Conservation (phyloP, 2,329 filamentous ascomycete species). For the Seiridium unicorne region DNA sequence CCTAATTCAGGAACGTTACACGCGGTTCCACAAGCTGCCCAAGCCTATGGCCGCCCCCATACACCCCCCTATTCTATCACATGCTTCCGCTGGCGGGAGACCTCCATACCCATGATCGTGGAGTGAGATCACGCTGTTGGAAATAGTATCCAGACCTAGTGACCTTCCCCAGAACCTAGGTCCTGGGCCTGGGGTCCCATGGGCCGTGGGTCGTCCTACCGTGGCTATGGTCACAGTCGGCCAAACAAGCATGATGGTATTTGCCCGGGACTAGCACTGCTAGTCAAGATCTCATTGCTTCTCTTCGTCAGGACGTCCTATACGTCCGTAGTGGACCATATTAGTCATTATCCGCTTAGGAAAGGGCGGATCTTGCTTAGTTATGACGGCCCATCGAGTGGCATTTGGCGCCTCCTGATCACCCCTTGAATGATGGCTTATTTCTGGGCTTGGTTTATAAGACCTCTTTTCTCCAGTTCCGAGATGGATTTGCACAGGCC, state of each 20-base stretch:
- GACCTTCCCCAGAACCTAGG: neutral
- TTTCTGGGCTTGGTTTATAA: conserved; percentile 3
- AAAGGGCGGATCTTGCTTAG: neutral
- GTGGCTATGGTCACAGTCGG: conserved; percentile 4
- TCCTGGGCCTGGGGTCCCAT: neutral
- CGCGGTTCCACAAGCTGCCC: neutral
- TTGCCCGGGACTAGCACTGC: neutral
- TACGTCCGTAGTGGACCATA: neutral
- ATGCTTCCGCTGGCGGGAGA: neutral
- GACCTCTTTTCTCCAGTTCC: neutral
- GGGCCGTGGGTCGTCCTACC: neutral
- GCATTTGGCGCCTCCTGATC: neutral
- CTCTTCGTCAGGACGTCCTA: neutral
- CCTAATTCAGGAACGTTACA: neutral
- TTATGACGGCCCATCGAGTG: neutral
- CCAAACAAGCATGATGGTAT: neutral
- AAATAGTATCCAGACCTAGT: conserved; percentile 1
- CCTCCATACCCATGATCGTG: neutral
- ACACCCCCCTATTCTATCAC: neutral
- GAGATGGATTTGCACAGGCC: neutral
- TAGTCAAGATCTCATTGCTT: neutral
- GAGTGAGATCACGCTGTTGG: neutral
- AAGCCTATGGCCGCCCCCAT: neutral
- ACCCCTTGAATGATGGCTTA: neutral
- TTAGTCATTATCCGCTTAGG: too few relatives aligned